Evolutionary conservation across 1,284 basidiomycete species (phyloP), one percentile per base, ranked within the genome.

Genomic region (Lentinus polychrous): DNA sequence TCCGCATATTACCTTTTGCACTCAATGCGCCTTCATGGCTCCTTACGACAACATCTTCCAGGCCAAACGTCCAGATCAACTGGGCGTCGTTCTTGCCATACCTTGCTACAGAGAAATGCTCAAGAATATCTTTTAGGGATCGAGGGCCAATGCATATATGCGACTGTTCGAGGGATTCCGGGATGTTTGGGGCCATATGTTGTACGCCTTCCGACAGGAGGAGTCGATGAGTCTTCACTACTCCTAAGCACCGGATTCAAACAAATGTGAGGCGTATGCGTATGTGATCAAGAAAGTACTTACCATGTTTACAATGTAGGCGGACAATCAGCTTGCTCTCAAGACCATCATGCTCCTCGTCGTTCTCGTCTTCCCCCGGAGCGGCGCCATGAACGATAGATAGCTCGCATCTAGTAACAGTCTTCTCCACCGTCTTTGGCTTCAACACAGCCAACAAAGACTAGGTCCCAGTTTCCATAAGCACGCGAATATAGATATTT

Each of bases 241-340:
- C 79, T 45, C 86, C 87, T 90, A 48, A 12, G 23, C 34, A 17
- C 23, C 11, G 18, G 31, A 33, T 1, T 22, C n/a, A 33, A 43
- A 33, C 55, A 48, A 47, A 43, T 50, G 27, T 32, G 14, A 20
- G 14, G 39, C 17, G 45, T 15, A 45, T 46, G 46, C 45, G 41
- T 20, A 42, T 47, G 43, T 35, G 37, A 36, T 36, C 37, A 32
- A 39, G 52, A 15, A 37, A 45, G 11, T 37, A 41, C 47, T 56
- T 60, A 84, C 88, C 88, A 56, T 89, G 83, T 69, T 90, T 89
- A 66, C 88, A 91, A 58, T 87, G 74, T 45, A 91, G 63, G 52
- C 81, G 79, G 39, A 91, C 68, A 34, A 85, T 73, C 46, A 89
- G 66, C 59, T 75, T 81, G 60, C 80, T 86, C 63, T 88, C 86